Evolutionary conservation across 2,329 filamentous ascomycete genomes (phyloP), one percentile per base, ranked within the genome.

Genomic region (Arthrobotrys pseudoclavata): DNA sequence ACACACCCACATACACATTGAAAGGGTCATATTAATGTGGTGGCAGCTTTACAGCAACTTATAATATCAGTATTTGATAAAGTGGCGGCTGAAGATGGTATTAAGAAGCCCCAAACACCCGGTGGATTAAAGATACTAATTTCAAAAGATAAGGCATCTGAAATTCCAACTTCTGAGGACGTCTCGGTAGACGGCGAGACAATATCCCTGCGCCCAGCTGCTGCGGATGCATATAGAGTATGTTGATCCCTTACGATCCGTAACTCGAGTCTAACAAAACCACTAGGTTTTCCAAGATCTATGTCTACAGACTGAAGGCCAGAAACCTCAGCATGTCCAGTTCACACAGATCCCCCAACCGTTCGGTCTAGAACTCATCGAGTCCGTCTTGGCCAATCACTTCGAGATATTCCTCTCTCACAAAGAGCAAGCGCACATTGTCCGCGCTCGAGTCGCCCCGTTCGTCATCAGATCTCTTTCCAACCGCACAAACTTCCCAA

Each of bases 41-140:
- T 70, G 48, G 15, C 40, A 82, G 81, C 96, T 1, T 86, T 99
- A 67, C 95, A 97, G 84, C 96, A 98, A 83, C 88, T 99, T 13
- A 91, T 98, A 6, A 93, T 96, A 34, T 91, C 92, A 0, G 92
- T 97, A 0, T 98, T 97, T 84, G 96, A 98, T 83, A 96, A 96
- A 83, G 93, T 97, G 1, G 88, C 90, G 0, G 85, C 86, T 4
- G 94, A 97, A 85, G 94, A 97, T 83, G 90, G 90, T 91, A 84
- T 83, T 89, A 29, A 10, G 4, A 15, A 52, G 2, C 40, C 29
- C 15, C 12, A 26, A 34, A 2, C n/a, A 37, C 15, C 29, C 10
- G 22, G n/a, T n/a, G n/a, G 10, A 20, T 31, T 60, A 26, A 3
- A 24, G 12, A 34, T 47, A 79, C 83, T 5, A 83, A 87, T 2